phyloP scores from a whole-genome alignment of 2,329 filamentous ascomycete species.

The Fusarium sp. region DNA sequence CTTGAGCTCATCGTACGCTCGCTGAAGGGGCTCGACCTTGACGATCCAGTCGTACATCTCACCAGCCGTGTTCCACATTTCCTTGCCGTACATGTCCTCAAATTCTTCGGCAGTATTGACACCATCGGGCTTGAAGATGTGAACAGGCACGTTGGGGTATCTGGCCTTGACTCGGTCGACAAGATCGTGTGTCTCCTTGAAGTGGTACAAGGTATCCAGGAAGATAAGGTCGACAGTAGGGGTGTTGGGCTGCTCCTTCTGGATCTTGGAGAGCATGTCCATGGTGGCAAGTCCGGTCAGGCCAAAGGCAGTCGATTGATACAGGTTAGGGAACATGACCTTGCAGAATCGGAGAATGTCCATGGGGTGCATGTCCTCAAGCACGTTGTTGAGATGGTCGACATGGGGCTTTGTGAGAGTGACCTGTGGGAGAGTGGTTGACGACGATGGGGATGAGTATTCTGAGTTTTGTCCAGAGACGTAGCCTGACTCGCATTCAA shows the following conservation, averaged over 20 bases:
- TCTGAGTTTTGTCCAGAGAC: constrained; percentile 64
- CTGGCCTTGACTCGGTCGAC: constrained; percentile 78
- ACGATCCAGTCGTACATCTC: constrained; percentile 97
- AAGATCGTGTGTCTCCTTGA: constrained; percentile 79
- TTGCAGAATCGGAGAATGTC: constrained; percentile 95
- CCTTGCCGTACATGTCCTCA: constrained; percentile 81
- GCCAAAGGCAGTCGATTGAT: constrained; percentile 86
- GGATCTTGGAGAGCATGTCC: constrained; percentile 85
- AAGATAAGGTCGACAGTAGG: constrained; percentile 77
- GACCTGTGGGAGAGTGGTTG: constrained; percentile 73
- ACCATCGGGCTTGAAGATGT: constrained; percentile 89
- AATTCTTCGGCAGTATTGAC: constrained; percentile 81
- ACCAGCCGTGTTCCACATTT: constrained; percentile 85
- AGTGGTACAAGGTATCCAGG: constrained; percentile 87
- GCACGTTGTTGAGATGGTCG: constrained; percentile 88
- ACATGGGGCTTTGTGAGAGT: constrained; percentile 90
- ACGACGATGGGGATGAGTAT: constrained; percentile 52
- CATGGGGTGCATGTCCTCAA: constrained; percentile 88
- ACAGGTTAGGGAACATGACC: constrained; percentile 88
- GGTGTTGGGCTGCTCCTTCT: constrained; percentile 69
- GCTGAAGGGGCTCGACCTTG: constrained; percentile 96
- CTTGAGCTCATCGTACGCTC: constrained; percentile 87
- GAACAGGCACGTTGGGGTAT: constrained; percentile 84
- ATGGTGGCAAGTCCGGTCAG: constrained; percentile 83
- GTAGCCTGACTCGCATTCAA: constrained; percentile 83